Evolutionary conservation across 2,329 filamentous ascomycete species (phyloP).

Genomic region (Lomentospora prolificans): DNA sequence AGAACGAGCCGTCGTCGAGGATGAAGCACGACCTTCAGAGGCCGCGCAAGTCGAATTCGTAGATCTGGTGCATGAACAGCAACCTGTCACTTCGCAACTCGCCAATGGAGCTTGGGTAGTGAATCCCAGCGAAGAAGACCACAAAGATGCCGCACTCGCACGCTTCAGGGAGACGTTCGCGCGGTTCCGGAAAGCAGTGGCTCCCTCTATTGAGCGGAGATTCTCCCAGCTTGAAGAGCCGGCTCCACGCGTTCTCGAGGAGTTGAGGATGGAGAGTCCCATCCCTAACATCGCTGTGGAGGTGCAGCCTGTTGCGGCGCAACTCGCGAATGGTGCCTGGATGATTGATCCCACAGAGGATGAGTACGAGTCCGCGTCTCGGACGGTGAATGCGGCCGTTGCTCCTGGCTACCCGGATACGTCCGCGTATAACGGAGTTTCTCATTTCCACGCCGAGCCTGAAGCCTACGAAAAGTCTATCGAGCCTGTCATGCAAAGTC

Average conservation of each 20-base stretch:
- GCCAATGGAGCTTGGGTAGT: background rate
- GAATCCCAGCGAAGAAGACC: background rate
- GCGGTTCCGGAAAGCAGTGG: background rate
- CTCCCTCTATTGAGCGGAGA: background rate
- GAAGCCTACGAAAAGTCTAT: too few species aligned
- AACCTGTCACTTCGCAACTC: background rate
- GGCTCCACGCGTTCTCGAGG: background rate
- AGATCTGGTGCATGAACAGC: background rate
- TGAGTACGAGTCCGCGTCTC: background rate
- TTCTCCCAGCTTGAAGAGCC: background rate
- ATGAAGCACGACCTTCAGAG: background rate
- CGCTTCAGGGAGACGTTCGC: slow-evolving; percentile 1
- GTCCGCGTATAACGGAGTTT: too few species aligned
- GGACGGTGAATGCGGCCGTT: background rate
- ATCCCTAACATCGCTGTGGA: background rate
- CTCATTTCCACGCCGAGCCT: too few species aligned
- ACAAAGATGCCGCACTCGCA: background rate
- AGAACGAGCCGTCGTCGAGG: background rate
- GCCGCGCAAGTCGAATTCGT: background rate
- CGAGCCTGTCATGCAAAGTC: too few species aligned
- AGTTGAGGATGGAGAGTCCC: background rate
- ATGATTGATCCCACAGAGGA: slow-evolving; percentile 1
- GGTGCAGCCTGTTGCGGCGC: background rate
- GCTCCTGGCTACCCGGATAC: background rate
- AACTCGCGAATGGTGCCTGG: slow-evolving; percentile 1